phyloP scores from a whole-genome alignment of 139 green algal genomes.

The Chlamydomonas asymmetrica region DNA sequence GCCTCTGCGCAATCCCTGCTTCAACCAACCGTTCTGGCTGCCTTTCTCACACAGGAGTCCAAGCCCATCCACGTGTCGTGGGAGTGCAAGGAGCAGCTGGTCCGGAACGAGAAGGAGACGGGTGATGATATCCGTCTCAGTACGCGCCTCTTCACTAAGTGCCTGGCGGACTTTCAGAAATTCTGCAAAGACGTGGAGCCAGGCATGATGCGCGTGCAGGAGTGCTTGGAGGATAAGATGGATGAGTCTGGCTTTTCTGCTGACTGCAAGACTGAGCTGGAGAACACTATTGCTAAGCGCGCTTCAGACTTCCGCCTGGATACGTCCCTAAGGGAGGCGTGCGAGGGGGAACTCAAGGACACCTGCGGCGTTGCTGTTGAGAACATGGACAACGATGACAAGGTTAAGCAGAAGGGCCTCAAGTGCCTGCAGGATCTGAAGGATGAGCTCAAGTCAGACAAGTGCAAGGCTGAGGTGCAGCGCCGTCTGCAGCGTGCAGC shows the following conservation, averaged over 20 bases:
- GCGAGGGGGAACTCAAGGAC: conserved; percentile 50
- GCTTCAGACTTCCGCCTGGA: conserved; percentile 68
- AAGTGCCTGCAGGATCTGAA: conserved; percentile 58
- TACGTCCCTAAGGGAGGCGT: conserved; percentile 48
- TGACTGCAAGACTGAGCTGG: conserved; percentile 69
- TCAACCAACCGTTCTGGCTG: background rate
- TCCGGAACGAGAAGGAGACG: conserved; percentile 76
- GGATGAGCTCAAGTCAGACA: conserved; percentile 54
- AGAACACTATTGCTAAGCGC: conserved; percentile 63
- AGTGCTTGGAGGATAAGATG: conserved; percentile 77
- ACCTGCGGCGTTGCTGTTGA: conserved; percentile 43
- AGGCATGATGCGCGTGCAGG: conserved; percentile 62
- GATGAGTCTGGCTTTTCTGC: conserved; percentile 54
- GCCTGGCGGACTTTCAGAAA: conserved; percentile 66
- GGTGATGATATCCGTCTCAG: conserved; percentile 78
- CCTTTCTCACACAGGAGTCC: conserved; percentile 35
- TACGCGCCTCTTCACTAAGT: conserved; percentile 63
- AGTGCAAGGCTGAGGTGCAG: conserved; percentile 46
- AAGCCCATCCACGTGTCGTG: conserved; percentile 55
- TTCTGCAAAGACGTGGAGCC: conserved; percentile 76
- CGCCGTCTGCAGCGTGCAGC: conserved; percentile 58
- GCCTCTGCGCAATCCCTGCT: no score
- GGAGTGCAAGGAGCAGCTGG: conserved; percentile 79
- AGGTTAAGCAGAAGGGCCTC: conserved; percentile 28
- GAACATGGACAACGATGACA: conserved; percentile 54